Evolutionary conservation across 1,139 yeast species (phyloP).

Genomic region (Suhomyces choctaworum): DNA sequence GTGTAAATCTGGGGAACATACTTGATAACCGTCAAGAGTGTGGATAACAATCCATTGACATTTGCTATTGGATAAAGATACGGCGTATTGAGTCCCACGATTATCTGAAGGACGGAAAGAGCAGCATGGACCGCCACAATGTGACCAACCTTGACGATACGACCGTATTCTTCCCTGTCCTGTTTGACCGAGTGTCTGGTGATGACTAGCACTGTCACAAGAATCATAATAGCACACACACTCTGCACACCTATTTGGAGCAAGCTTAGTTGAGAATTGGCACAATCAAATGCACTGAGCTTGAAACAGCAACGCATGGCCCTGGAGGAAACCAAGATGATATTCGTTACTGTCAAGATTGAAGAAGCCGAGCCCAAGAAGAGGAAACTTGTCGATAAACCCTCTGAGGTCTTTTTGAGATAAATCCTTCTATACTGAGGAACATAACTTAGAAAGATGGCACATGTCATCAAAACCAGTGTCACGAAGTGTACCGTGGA

Average conservation of each 20-base stretch:
- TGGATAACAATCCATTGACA: constrained; percentile 61
- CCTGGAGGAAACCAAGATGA: constrained; percentile 57
- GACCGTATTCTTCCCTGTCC: constrained; percentile 44
- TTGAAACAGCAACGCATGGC: constrained; percentile 56
- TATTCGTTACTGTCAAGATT: constrained; percentile 66
- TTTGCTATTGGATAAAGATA: constrained; percentile 49
- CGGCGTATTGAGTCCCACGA: constrained; percentile 28
- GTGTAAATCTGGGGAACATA: constrained; percentile 80
- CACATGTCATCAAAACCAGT: constrained; percentile 57
- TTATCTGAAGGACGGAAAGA: constrained; percentile 35
- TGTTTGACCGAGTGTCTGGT: constrained; percentile 50
- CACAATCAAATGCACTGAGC: constrained; percentile 57
- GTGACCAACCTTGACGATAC: constrained; percentile 44
- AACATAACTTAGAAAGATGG: constrained; percentile 70
- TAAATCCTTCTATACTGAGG: constrained; percentile 74
- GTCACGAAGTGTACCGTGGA: constrained; percentile 48
- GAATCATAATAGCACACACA: constrained; percentile 59
- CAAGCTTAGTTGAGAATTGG: constrained; percentile 67
- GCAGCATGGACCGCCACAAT: constrained; percentile 38
- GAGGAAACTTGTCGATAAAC: constrained; percentile 72
- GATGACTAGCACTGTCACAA: constrained; percentile 51
- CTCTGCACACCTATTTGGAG: constrained; percentile 72
- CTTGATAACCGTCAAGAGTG: constrained; percentile 64
- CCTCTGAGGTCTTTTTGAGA: constrained; percentile 67
- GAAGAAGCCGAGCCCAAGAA: constrained; percentile 75